Evolutionary conservation across 805 yeast genomes (phyloP).

Genomic region (Candida ipomoeae): DNA sequence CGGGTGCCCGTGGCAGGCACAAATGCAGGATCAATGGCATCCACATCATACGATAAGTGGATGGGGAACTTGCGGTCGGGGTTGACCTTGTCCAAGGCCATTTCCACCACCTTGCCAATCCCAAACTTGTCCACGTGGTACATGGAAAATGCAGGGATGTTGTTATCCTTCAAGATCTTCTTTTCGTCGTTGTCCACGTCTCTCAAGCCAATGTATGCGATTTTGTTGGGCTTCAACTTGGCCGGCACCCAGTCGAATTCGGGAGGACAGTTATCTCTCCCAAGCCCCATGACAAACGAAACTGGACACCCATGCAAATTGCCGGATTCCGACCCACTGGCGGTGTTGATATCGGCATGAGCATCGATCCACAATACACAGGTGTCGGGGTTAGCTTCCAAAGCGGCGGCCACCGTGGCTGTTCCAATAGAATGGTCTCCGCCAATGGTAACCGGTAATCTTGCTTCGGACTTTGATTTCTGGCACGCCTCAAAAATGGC

Average conservation of each 20-base stretch:
- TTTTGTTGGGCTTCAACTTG: slow-evolving; percentile 58
- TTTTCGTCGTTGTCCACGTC: slow-evolving; percentile 90
- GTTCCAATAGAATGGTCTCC: slow-evolving; percentile 97
- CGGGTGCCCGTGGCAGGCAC: slow-evolving; percentile 99
- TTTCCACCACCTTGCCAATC: slow-evolving; percentile 82
- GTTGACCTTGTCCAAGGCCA: slow-evolving; percentile 78
- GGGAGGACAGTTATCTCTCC: slow-evolving; percentile 61
- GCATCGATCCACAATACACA: slow-evolving; percentile 96
- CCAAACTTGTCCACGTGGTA: slow-evolving; percentile 94
- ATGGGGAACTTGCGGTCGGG: slow-evolving; percentile 68
- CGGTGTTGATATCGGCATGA: slow-evolving; percentile 94
- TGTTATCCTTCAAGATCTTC: slow-evolving; percentile 61
- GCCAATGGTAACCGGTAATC: slow-evolving; percentile 81
- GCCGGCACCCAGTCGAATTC: slow-evolving; percentile 79
- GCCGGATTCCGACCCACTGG: slow-evolving; percentile 77
- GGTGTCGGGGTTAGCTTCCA: slow-evolving; percentile 76
- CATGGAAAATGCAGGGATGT: slow-evolving; percentile 88
- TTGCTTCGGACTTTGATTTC: slow-evolving; percentile 40
- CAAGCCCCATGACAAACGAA: slow-evolving; percentile 82
- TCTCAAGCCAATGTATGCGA: slow-evolving; percentile 91
- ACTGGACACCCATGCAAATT: slow-evolving; percentile 97
- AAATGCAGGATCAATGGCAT: slow-evolving; percentile 89
- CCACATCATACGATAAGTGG: slow-evolving; percentile 92
- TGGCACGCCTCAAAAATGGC: slow-evolving; percentile 59
- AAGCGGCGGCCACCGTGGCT: slow-evolving; percentile 84